These are phyloP conservation scores for Cystobasidiaceae sp. DNA, from an alignment of 1,284 basidiomycete species.

Conservation along the genomic window DNA sequence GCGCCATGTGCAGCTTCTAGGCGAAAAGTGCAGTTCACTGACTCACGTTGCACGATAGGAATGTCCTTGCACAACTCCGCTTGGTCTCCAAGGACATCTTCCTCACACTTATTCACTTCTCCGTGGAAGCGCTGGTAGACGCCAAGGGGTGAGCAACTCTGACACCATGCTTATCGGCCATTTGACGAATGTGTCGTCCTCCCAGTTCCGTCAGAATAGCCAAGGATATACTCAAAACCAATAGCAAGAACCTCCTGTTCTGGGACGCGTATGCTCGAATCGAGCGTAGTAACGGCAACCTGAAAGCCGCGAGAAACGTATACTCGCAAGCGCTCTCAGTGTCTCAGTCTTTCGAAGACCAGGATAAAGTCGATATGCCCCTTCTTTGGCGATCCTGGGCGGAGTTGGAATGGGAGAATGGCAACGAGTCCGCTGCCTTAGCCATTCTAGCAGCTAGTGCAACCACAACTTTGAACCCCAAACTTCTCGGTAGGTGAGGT, in stretches of 20 bases:
- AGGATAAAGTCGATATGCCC: slow-evolving; percentile 34
- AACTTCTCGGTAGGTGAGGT: slow-evolving; percentile 57
- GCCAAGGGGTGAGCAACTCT: slow-evolving; percentile 55
- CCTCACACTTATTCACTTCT: slow-evolving; percentile 47
- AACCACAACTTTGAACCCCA: slow-evolving; percentile 50
- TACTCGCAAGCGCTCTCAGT: slow-evolving; percentile 59
- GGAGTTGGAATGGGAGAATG: slow-evolving; percentile 76
- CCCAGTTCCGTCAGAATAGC: slow-evolving; percentile 72
- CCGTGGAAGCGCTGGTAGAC: slow-evolving; percentile 61
- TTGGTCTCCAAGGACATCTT: slow-evolving; percentile 45
- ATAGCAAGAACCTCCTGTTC: slow-evolving; percentile 62
- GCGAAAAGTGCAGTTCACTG: too few relatives aligned
- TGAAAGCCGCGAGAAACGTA: slow-evolving; percentile 71
- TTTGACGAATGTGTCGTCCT: not conserved
- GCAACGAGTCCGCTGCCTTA: slow-evolving; percentile 56
- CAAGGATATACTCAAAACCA: slow-evolving; percentile 60
- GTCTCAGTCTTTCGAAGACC: slow-evolving; percentile 33
- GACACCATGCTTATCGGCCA: not conserved
- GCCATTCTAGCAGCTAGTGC: slow-evolving; percentile 56
- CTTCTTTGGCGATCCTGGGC: slow-evolving; percentile 80
- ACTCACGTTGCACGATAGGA: slow-evolving; percentile 5
- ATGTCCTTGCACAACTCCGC: slow-evolving; percentile 10
- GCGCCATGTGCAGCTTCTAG: too few relatives aligned
- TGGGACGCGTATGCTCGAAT: slow-evolving; percentile 80
- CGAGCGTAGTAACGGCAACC: slow-evolving; percentile 64